Base-by-base conservation (phyloP, 164 flowering plant genomes). In the Piper longum region DNA sequence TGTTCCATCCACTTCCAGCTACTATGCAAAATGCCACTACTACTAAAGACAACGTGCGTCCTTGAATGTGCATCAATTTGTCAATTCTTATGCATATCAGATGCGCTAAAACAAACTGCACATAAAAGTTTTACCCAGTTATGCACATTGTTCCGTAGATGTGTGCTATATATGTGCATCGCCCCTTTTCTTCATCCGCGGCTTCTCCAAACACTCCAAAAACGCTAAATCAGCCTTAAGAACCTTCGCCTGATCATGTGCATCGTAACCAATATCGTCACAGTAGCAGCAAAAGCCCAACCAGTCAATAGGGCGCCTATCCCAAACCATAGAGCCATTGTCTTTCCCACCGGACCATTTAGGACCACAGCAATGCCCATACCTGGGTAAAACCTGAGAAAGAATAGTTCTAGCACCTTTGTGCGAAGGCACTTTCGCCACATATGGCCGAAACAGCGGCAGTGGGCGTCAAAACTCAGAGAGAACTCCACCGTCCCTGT, bases 331-430 rank as follows among this genome's bases (percentile, higher is more conserved):
- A 12, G 89, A 82, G 4, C 98, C 98, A 36, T 78, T 72, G 60
- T 80, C 85, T 70, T 85, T 89, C 56, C 98, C 98, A 77, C 98
- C 89, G 0, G 98, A 92, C 98, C 98, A 92, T 61, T 92, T 92
- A 4, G 98, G 98, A 6, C 98, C 98, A 76, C 98, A 92, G 64
- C 89, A 92, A 67, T 88, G 87, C 43, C 98, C 98, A 65, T 92
- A 89, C 7, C 98, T 75, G 4, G 97, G 98, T 66, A 89, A 92
- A 17, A 92, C 59, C 74, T 80, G 89, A 62, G 98, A 92, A 57
- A 92, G 80, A 63, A 85, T 78, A 7, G 76, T 96, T 69, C 97
- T 81, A 44, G 81, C 69, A 36, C 96, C 98, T 9, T 82, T 81
- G 67, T 92, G 98, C 93, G 91, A 92, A 18, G 97, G 98, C 59